Base-by-base conservation (phyloP, 2,329 filamentous ascomycete species). In the Diaporthe batatas region DNA sequence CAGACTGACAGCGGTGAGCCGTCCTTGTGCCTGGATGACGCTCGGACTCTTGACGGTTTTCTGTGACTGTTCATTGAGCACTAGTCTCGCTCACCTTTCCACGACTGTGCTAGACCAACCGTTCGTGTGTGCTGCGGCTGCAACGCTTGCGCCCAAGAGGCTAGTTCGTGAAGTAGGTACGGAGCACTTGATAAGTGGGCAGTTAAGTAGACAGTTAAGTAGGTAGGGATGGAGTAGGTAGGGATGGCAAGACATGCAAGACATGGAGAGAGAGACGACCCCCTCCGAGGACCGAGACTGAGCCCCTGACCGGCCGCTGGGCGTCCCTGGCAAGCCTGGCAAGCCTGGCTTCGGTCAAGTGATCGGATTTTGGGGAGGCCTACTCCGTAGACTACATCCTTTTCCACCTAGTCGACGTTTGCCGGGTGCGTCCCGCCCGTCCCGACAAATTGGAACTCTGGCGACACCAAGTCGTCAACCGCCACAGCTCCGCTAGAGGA, bases 371-470 rank as follows among this genome's bases (percentile, higher is more conserved):
- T 65, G 44, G 44, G 62, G 51, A 65, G 62, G 62, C 51, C 44
- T 23, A n/a, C n/a, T n/a, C n/a, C n/a, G n/a, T n/a, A n/a, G n/a
- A n/a, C n/a, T n/a, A 6, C 29, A 36, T 65, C 62, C 29, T 23
- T n/a, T 14, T 51, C 44, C 51, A 25, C 25, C 29, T 51, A 51
- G 44, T 36, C 62, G 14, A 65, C 44, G 51, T 65, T n/a, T 14
- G 8, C 44, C 44, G 62, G 62, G 12, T 65, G 29, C 25, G 62
- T 51, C 62, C 62, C 62, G 62, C 62, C 44, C 32, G 62, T 65
- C 44, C 62, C 62, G 62, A 53, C 62, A 51, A 65, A 51, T 65
- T 65, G 62, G 62, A 65, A 65, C 62, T 51, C 44, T 36, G 62
- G 47, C 62, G 44, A 51, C 36, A 10, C 12, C 32, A 7, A 47